Evolutionary conservation across 2,329 filamentous ascomycete genomes (phyloP).

Genomic region (Neofusicoccum sp.): DNA sequence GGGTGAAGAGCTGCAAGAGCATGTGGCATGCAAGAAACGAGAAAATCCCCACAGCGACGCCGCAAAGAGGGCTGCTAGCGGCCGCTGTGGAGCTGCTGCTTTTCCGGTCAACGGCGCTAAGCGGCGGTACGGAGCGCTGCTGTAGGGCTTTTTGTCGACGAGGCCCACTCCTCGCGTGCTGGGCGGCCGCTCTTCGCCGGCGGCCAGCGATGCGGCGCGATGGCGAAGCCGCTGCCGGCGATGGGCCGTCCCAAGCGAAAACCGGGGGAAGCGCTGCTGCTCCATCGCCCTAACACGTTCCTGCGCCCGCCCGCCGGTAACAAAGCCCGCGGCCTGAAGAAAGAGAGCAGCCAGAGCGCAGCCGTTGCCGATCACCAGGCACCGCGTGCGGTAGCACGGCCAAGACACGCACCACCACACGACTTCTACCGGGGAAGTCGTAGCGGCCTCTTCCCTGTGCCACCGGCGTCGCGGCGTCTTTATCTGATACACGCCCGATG

Average conservation of each 20-base stretch:
- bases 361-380: background rate
- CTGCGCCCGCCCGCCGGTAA: conserved; percentile 3
- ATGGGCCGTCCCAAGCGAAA: conserved; percentile 11
- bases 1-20: background rate
- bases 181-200: background rate
- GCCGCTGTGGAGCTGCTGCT: conserved; percentile 1
- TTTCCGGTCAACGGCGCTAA: conserved; percentile 12
- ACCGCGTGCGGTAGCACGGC: background rate
- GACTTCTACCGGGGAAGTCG: background rate
- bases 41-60: background rate
- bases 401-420: background rate
- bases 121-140: conserved; percentile 7
- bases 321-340: background rate
- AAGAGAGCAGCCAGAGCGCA: background rate
- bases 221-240: background rate
- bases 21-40: conserved; percentile 17
- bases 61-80: conserved; percentile 13
- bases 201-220: conserved; percentile 2
- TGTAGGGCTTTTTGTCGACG: conserved; percentile 3
- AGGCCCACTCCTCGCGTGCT: conserved; percentile 15
- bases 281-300: conserved; percentile 5
- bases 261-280: conserved; percentile 12
- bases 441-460: background rate
- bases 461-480: background rate
- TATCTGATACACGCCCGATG: conserved; percentile 14